Percentiles rank a stretch among this genome's conserved stretches.
These are phyloP conservation scores for Solanum tarapatanum DNA, from an alignment of 257 asterid species.

Conservation along the genomic window DNA sequence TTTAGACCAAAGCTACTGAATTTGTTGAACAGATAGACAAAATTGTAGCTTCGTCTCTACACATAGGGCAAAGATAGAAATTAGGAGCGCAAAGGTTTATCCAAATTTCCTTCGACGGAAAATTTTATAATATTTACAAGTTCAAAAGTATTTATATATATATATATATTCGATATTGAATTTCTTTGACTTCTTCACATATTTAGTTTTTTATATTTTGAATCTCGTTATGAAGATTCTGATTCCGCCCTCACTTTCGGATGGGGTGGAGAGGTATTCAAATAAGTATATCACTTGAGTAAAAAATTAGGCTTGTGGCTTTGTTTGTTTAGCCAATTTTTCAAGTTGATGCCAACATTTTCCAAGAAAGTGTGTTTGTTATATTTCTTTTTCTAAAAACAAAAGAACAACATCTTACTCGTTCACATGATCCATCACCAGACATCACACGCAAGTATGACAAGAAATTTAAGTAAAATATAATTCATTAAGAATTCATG, in stretches of 20 bases:
- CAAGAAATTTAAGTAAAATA: background rate
- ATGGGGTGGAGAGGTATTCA: background rate
- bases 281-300: background rate
- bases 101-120: background rate
- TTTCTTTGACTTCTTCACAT: background rate
- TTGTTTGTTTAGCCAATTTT: background rate
- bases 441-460: conserved; percentile 6
- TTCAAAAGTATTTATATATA: background rate
- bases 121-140: background rate
- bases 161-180: background rate
- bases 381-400: background rate
- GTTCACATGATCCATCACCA: conserved; percentile 5
- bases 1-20: background rate
- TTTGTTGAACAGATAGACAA: background rate
- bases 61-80: background rate
- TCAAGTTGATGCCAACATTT: background rate
- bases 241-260: background rate
- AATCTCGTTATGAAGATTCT: background rate
- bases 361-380: conserved; percentile 1
- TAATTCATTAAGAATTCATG: background rate
- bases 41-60: background rate
- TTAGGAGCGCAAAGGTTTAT: background rate
- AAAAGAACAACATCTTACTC: conserved; percentile 4
- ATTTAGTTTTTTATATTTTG: background rate
- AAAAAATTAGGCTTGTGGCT: conserved; percentile 2